Conservation (phyloP, 768 basidiomycete genomes). For the Gloeostereum incarnatum region DNA sequence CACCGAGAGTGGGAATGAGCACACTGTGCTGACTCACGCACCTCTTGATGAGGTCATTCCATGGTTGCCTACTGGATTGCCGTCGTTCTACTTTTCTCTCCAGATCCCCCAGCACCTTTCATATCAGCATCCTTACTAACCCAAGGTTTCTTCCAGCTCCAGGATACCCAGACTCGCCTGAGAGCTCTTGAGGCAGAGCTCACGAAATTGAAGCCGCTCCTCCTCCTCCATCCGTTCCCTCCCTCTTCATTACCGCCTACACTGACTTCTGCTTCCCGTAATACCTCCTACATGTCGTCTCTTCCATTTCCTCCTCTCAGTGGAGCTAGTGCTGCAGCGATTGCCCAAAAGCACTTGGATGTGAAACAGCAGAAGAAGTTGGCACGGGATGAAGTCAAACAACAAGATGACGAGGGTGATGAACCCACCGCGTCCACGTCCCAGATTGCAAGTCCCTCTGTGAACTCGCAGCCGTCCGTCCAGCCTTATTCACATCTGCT, state of each 20-base stretch:
- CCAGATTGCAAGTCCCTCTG: too few species aligned
- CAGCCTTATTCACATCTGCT: too few species aligned
- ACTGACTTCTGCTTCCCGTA: conserved; percentile 13
- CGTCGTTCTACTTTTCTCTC: background rate
- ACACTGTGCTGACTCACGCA: too few species aligned
- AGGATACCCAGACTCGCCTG: conserved; percentile 46
- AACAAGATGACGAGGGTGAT: too few species aligned
- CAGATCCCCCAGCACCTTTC: background rate
- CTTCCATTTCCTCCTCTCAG: conserved; percentile 15
- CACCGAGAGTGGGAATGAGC: too few species aligned
- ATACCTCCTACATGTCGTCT: conserved; percentile 14
- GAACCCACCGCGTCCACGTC: too few species aligned
- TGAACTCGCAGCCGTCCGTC: too few species aligned
- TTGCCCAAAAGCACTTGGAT: background rate
- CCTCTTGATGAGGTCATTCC: too few species aligned
- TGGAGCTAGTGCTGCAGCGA: background rate
- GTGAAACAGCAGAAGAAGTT: background rate
- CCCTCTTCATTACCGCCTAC: conserved; percentile 10
- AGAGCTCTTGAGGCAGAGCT: conserved; percentile 55
- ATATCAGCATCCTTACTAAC: background rate
- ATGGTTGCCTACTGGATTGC: background rate
- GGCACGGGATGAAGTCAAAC: too few species aligned
- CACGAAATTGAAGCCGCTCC: conserved; percentile 52
- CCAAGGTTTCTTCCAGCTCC: conserved; percentile 30
- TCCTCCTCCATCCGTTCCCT: conserved; percentile 52